Base-by-base conservation (phyloP, 805 yeast genomes). In the Teunomyces funiuensis region DNA sequence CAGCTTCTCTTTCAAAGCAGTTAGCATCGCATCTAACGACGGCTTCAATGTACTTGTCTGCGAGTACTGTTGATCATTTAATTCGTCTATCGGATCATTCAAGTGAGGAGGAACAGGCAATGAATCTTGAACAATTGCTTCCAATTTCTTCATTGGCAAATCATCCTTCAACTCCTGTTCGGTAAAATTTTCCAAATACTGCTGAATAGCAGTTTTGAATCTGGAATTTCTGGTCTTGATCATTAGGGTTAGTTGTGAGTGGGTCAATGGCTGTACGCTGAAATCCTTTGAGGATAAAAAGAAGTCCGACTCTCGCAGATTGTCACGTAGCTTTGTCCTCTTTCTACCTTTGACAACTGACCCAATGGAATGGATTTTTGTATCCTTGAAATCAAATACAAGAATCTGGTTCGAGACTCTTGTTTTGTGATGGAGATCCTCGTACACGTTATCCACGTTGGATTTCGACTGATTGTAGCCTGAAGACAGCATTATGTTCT, bases 301-400 rank as follows among this genome's bases (percentile, higher is more conserved):
- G 42, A 65, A 60, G 7, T 43, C 57, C 10, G 43, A 50, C 11
- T 36, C 36, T 26, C 27, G 20, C 15, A 41, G 39, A n/a, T 46
- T 34, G 23, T 43, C 45, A 26, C 22, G 43, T 28, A 45, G 44
- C 10, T 37, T 33, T 49, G 37, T 16, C 47, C 42, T 22, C 33
- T 41, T 33, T 57, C 69, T 49, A 55, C 67, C 3, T 68, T 58
- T 10, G 13, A 59, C 40, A 0, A 51, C 49, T 5, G 67, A 57
- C 0, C 67, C 64, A 60, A 75, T 30, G 66, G 75, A 69, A 71
- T 77, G 49, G 66, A 78, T 52, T 68, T 76, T 53, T 10, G 85
- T 86, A 58, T 90, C 96, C 13, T 79, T 71, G 58, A 90, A 87
- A 49, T 85, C 90, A 55, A 90, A 85, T 1, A 87, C 69, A 19